Percentiles rank a stretch among this genome's conserved stretches.
Conservation (phyloP, 495 filamentous ascomycete species). For the Margaritispora aquatica region DNA sequence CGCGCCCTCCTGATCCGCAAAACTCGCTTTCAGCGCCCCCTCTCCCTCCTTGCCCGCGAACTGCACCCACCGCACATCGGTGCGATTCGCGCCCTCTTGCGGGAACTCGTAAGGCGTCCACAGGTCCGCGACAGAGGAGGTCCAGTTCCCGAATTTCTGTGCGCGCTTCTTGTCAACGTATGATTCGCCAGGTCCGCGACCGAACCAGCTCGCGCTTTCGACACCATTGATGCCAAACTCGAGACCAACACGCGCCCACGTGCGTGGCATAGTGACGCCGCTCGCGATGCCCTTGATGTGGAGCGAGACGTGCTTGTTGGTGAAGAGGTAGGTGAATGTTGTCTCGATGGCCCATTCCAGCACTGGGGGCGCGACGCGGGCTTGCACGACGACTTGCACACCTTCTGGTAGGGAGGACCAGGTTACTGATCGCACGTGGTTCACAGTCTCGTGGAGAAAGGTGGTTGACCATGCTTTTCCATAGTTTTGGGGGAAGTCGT, state of each 20-base stretch:
- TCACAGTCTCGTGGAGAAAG: conserved; percentile 36
- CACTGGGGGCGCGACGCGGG: conserved; percentile 52
- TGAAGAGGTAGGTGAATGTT: conserved; percentile 48
- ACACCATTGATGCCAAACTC: conserved; percentile 37
- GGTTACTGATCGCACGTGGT: conserved; percentile 31
- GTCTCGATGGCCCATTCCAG: conserved; percentile 55
- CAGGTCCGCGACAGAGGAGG: conserved; percentile 33
- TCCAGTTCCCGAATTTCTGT: conserved; percentile 48
- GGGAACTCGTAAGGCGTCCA: conserved; percentile 58
- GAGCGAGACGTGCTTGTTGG: conserved; percentile 35
- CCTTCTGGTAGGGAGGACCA: conserved; percentile 29
- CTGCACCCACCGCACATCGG: conserved; percentile 54
- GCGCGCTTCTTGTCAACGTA: conserved; percentile 58
- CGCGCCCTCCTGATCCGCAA: conserved; percentile 34
- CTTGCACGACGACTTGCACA: conserved; percentile 32
- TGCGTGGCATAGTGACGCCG: conserved; percentile 40
- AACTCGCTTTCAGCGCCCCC: conserved; percentile 27
- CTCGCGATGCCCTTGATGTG: conserved; percentile 30
- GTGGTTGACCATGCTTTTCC: conserved; percentile 36
- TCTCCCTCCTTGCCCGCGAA: conserved; percentile 21
- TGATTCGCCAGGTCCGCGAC: conserved; percentile 56
- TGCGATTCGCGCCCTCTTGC: conserved; percentile 59
- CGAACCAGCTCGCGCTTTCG: conserved; percentile 50
- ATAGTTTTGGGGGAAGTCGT: conserved; percentile 45
- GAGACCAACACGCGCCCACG: conserved; percentile 55